Base-by-base conservation (phyloP, 371 early-diverging fungal genomes). In the Mucor mucedo region DNA sequence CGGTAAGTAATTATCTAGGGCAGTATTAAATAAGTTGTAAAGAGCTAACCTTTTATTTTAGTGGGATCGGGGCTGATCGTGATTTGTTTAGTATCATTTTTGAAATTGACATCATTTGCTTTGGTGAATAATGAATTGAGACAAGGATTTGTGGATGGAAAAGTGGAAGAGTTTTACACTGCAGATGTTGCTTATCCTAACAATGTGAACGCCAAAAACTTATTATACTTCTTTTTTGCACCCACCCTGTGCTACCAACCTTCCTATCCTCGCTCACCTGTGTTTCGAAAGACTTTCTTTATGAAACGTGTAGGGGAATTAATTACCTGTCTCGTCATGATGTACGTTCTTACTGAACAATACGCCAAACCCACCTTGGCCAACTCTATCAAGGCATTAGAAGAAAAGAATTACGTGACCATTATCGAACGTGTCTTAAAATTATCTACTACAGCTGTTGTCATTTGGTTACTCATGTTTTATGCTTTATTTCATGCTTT, bases 181-280 rank as follows among this genome's bases (percentile, higher is more conserved):
- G 83, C 86, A 62, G 72, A 76, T 21, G 77, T 81, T 7, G 73
- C 76, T 21, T 95, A 95, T 64, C 96, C 96, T 3, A 68, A 76
- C 65, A 95, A 95, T 63, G 79, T 95, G 41, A 84, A 83, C 27
- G 56, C 86, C 13, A 62, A 56, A 45, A 89, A 96, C 71, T 70
- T 93, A 33, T 65, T 82, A 3, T 93, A 95, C 68, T 95, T 93
- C 71, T 83, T 86, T 77, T 78, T 89, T 63, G 91, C 91, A 1
- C 96, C 96, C 1, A 96, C 96, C 0, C 77, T 95, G 60, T 91
- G 93, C 70, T 96, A 95, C 72, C 96, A 96, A 68, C 91, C 92
- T 16, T 82, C 87, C 0, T 96, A 95, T 69, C 96, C 96, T 65
- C 85, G 91, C 27, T 84, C 89, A 0, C 67, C 77, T 0, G 76